phyloP scores from a whole-genome alignment of 179 eudicot species.

The Silene vulgaris region DNA sequence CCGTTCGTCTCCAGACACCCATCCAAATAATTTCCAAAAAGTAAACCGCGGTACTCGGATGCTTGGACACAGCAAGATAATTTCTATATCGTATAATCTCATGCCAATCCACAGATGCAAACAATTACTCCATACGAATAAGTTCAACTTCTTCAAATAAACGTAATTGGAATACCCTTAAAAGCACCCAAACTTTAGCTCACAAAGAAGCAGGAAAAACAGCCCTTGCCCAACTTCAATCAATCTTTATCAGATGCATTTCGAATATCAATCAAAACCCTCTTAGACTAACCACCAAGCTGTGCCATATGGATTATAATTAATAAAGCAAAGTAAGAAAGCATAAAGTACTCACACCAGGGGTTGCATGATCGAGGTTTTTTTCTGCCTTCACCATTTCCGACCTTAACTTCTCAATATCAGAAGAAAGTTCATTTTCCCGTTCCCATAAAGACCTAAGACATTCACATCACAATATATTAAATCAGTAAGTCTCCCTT shows the following conservation, averaged over 20 bases:
- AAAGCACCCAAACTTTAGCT: background rate
- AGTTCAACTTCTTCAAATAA: background rate
- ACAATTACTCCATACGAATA: background rate
- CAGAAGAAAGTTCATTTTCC: constrained; percentile 77
- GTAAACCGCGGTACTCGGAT: constrained; percentile 9
- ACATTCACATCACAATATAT: constrained; percentile 15
- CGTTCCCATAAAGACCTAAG: constrained; percentile 73
- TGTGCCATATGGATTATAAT: background rate
- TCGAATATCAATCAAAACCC: background rate
- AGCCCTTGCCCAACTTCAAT: background rate
- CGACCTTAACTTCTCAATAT: constrained; percentile 71
- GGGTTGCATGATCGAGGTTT: constrained; percentile 91
- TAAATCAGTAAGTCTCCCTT: background rate
- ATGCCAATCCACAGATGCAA: background rate
- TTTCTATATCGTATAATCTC: no score
- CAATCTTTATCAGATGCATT: constrained; percentile 1
- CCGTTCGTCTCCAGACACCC: background rate
- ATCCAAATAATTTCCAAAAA: background rate
- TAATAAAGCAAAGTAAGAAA: background rate
- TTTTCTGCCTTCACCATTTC: constrained; percentile 90
- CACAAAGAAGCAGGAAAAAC: constrained; percentile 6
- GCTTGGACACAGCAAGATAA: constrained; percentile 11
- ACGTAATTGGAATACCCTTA: background rate
- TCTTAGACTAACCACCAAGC: background rate
- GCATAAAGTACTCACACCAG: constrained; percentile 67